These are phyloP conservation scores for Pulveroboletus sp. DNA, from an alignment of 768 basidiomycete genomes.

Conservation along the genomic window DNA sequence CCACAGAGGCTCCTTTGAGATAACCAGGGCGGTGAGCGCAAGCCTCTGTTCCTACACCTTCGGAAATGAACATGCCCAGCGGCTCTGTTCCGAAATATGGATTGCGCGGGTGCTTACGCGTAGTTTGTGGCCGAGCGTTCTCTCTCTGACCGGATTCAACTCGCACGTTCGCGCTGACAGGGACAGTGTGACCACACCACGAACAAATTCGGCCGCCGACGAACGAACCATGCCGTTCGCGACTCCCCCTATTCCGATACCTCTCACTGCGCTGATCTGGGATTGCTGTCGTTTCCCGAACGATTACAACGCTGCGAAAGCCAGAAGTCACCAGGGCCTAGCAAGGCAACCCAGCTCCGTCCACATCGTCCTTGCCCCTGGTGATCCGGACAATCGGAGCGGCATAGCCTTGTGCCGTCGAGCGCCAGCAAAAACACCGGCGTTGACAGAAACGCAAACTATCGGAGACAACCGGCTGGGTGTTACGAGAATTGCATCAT, in stretches of 20 bases:
- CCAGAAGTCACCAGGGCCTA: constrained; percentile 12
- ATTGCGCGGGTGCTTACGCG: constrained; percentile 11
- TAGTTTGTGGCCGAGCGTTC: background rate
- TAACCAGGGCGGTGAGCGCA: constrained; percentile 5
- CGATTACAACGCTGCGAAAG: constrained; percentile 3
- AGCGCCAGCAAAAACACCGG: background rate
- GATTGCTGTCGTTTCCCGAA: constrained; percentile 12
- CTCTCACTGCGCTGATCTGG: constrained; percentile 15
- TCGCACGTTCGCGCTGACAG: background rate
- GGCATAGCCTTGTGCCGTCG: background rate
- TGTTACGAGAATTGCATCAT: constrained; percentile 12
- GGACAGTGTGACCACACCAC: background rate
- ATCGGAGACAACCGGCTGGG: constrained; percentile 12
- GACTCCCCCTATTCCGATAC: background rate
- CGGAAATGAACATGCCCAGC: constrained; percentile 19
- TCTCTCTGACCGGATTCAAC: constrained; percentile 6
- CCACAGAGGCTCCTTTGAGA: constrained; percentile 12
- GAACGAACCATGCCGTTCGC: background rate
- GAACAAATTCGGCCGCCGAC: background rate
- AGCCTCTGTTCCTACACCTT: constrained; percentile 3
- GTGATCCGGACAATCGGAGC: constrained; percentile 21
- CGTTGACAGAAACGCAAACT: constrained; percentile 8
- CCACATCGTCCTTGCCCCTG: constrained; percentile 11
- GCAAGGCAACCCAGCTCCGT: constrained; percentile 11
- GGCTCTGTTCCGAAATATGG: constrained; percentile 8